Conservation (phyloP, 371 early-diverging fungal species). For the Mucor racemosus region DNA sequence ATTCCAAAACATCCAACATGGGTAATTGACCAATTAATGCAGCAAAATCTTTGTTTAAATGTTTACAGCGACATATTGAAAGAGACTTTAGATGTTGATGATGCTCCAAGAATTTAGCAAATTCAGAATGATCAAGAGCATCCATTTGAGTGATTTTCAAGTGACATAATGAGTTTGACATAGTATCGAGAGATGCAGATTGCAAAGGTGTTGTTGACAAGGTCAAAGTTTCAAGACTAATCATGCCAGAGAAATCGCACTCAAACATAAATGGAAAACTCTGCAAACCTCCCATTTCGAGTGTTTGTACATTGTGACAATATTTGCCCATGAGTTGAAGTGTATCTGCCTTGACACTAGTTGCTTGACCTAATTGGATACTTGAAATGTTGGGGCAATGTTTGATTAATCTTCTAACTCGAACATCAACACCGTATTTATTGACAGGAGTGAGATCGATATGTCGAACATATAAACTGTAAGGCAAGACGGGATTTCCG, state of each 20-base stretch:
- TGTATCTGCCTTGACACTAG: constrained; percentile 26
- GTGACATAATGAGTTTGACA: constrained; percentile 16
- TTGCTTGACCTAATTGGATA: constrained; percentile 18
- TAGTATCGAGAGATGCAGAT: constrained; percentile 11
- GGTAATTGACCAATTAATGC: constrained; percentile 13
- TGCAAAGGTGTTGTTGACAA: constrained; percentile 23
- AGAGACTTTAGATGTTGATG: constrained; percentile 9
- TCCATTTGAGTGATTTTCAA: constrained; percentile 22
- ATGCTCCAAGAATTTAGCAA: constrained; percentile 4
- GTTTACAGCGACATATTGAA: constrained; percentile 18
- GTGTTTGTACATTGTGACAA: constrained; percentile 15
- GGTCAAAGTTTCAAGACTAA: constrained; percentile 1
- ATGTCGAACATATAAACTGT: constrained; percentile 14
- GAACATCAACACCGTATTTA: constrained; percentile 23
- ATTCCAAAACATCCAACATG: constrained; percentile 11
- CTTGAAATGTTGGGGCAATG: constrained; percentile 17
- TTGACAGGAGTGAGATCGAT: constrained; percentile 28
- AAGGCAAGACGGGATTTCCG: constrained; percentile 14
- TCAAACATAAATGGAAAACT: constrained; percentile 33
- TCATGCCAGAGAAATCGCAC: constrained; percentile 29
- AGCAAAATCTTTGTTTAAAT: constrained; percentile 11
- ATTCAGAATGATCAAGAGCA: constrained; percentile 13
- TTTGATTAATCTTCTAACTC: constrained; percentile 19
- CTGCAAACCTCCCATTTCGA: constrained; percentile 23
- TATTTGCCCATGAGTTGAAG: constrained; percentile 18